phyloP scores from a whole-genome alignment of 2,329 filamentous ascomycete species.

The Hyphodiscus sp. region DNA sequence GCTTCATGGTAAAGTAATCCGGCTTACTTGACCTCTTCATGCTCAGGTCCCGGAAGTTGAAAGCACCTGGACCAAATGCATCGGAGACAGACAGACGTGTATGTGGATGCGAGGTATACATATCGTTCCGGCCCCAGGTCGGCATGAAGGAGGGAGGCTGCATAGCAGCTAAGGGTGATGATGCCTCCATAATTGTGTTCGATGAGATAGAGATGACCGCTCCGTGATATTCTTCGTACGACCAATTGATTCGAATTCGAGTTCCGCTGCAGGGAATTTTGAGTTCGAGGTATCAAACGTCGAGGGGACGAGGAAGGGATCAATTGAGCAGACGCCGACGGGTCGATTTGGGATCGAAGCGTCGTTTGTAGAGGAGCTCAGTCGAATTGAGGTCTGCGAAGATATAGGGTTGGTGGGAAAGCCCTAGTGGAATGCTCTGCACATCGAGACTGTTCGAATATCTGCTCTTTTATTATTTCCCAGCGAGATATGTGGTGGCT shows the following conservation, averaged over 20 bases:
- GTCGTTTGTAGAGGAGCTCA: neutral
- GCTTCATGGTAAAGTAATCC: constrained; percentile 80
- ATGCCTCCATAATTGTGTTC: constrained; percentile 68
- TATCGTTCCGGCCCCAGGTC: constrained; percentile 52
- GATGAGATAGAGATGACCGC: constrained; percentile 3
- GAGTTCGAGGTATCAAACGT: neutral
- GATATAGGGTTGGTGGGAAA: neutral
- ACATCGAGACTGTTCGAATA: neutral
- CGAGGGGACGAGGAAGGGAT: neutral
- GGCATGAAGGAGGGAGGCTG: constrained; percentile 63
- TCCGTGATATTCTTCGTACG: constrained; percentile 6
- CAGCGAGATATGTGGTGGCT: neutral
- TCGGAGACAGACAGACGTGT: constrained; percentile 42
- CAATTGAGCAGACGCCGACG: neutral
- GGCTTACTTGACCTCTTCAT: constrained; percentile 60
- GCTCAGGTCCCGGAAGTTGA: constrained; percentile 71
- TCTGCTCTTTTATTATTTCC: neutral
- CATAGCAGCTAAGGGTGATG: constrained; percentile 90
- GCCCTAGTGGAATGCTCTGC: neutral
- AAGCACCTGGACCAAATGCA: constrained; percentile 55
- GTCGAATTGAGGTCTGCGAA: neutral
- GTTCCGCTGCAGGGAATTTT: constrained; percentile 17
- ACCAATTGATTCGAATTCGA: constrained; percentile 11
- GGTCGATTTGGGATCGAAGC: neutral
- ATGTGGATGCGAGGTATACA: constrained; percentile 46